A percentile compares a stretch with the other conserved stretches of the same genome.
These are phyloP conservation scores for Drosera capensis DNA, from an alignment of 148 eudicot species.

Conservation along the genomic window DNA sequence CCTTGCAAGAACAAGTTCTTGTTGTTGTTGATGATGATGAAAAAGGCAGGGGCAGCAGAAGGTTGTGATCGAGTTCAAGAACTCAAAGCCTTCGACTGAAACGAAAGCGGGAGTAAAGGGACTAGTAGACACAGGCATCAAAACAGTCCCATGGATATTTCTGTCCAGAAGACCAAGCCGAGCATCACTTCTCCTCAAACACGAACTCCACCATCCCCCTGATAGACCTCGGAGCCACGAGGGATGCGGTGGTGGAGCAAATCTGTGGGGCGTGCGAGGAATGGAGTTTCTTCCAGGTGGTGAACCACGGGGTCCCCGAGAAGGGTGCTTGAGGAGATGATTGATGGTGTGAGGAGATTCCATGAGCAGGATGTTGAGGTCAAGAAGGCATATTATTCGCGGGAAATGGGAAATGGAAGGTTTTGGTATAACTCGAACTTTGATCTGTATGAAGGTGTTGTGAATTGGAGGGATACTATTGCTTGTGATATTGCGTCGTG, in stretches of 20 bases:
- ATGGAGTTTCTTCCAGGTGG: slow-evolving; percentile 29
- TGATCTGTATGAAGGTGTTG: slow-evolving; percentile 23
- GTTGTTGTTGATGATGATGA: too few relatives aligned
- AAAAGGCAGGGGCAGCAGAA: too few relatives aligned
- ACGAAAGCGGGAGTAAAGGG: too few relatives aligned
- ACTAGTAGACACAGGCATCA: too few relatives aligned
- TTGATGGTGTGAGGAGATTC: slow-evolving; percentile 16
- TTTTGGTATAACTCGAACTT: slow-evolving; percentile 27
- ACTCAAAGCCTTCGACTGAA: too few relatives aligned
- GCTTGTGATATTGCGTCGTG: slow-evolving; percentile 23
- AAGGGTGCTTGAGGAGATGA: slow-evolving; percentile 12
- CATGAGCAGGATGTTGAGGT: slow-evolving; percentile 23
- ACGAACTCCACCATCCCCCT: too few relatives aligned
- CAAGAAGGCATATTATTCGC: slow-evolving; percentile 20
- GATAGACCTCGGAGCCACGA: too few relatives aligned
- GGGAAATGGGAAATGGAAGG: slow-evolving; percentile 10
- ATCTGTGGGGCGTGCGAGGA: slow-evolving; percentile 11
- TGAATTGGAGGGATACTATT: slow-evolving; percentile 50
- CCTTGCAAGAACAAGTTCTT: too few relatives aligned
- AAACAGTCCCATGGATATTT: too few relatives aligned
- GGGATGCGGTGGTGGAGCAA: neutral
- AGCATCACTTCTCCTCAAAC: too few relatives aligned
- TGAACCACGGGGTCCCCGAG: slow-evolving; percentile 25
- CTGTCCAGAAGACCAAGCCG: too few relatives aligned
- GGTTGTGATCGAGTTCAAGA: too few relatives aligned